Conservation (phyloP, 2,329 filamentous ascomycete genomes). For the Aspergillus intermedius region DNA sequence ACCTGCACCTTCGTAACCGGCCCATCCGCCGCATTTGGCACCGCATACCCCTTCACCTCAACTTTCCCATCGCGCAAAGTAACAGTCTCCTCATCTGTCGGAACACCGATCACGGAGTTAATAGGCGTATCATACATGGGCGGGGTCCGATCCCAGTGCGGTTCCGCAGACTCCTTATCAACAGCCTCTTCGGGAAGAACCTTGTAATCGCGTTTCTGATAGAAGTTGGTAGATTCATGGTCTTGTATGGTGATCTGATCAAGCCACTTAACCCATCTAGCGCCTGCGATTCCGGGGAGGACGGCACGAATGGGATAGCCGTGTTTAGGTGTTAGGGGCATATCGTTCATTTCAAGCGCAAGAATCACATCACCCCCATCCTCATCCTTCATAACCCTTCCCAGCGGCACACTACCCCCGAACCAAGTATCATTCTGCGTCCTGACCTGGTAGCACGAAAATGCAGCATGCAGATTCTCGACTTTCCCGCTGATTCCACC, state of each 20-base stretch:
- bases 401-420: slow-evolving; percentile 49
- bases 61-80: slow-evolving; percentile 28
- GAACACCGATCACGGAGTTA: slow-evolving; percentile 50
- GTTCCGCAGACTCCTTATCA: slow-evolving; percentile 43
- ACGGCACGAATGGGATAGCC: slow-evolving; percentile 49
- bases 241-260: slow-evolving; percentile 48
- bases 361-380: slow-evolving; percentile 42
- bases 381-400: slow-evolving; percentile 36
- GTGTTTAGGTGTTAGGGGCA: slow-evolving; percentile 42
- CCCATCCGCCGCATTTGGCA: slow-evolving; percentile 48
- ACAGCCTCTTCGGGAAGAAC: slow-evolving; percentile 48
- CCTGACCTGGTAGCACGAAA: slow-evolving; percentile 48
- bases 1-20: slow-evolving; percentile 51
- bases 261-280: slow-evolving; percentile 52
- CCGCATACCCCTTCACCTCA: slow-evolving; percentile 50
- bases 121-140: slow-evolving; percentile 52
- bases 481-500: slow-evolving; percentile 32
- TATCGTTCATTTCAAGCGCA: slow-evolving; percentile 48
- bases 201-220: slow-evolving; percentile 56
- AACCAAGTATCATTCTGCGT: slow-evolving; percentile 55
- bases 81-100: slow-evolving; percentile 41
- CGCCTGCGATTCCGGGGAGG: slow-evolving; percentile 49
- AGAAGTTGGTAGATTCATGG: slow-evolving; percentile 48
- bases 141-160: slow-evolving; percentile 47
- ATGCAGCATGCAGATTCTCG: slow-evolving; percentile 45